phyloP scores from a whole-genome alignment of 2,329 filamentous ascomycete species.

The Pseudogymnoascus sp. region DNA sequence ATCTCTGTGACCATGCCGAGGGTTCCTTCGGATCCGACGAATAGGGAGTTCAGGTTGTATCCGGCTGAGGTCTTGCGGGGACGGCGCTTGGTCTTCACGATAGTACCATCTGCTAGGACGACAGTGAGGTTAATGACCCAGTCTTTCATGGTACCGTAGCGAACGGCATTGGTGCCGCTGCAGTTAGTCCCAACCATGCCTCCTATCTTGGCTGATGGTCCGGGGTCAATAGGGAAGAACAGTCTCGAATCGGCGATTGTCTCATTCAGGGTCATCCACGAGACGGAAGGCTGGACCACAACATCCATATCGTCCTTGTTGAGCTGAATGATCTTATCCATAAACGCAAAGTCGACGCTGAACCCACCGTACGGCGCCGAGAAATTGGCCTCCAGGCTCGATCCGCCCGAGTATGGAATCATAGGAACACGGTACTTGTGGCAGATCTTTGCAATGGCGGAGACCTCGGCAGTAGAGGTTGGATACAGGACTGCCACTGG shows the following conservation, averaged over 20 bases:
- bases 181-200: slow-evolving; percentile 79
- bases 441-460: slow-evolving; percentile 60
- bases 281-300: slow-evolving; percentile 82
- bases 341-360: slow-evolving; percentile 81
- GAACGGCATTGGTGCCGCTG: slow-evolving; percentile 72
- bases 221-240: slow-evolving; percentile 85
- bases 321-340: slow-evolving; percentile 75
- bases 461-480: slow-evolving; percentile 54
- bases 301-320: slow-evolving; percentile 88
- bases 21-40: slow-evolving; percentile 77
- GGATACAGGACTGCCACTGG: slow-evolving; percentile 62
- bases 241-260: slow-evolving; percentile 63
- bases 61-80: slow-evolving; percentile 76
- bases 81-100: slow-evolving; percentile 73
- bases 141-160: slow-evolving; percentile 82
- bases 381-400: slow-evolving; percentile 85
- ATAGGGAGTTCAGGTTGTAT: slow-evolving; percentile 75
- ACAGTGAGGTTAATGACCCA: slow-evolving; percentile 81
- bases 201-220: slow-evolving; percentile 65
- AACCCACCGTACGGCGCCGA: slow-evolving; percentile 80
- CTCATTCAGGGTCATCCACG: slow-evolving; percentile 87
- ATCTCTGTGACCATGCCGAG: slow-evolving; percentile 77
- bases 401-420: slow-evolving; percentile 77
- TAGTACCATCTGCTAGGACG: slow-evolving; percentile 68
- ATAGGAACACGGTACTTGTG: slow-evolving; percentile 75